Conservation (phyloP, 345 rosid genomes). For the Acer yangbiense region DNA sequence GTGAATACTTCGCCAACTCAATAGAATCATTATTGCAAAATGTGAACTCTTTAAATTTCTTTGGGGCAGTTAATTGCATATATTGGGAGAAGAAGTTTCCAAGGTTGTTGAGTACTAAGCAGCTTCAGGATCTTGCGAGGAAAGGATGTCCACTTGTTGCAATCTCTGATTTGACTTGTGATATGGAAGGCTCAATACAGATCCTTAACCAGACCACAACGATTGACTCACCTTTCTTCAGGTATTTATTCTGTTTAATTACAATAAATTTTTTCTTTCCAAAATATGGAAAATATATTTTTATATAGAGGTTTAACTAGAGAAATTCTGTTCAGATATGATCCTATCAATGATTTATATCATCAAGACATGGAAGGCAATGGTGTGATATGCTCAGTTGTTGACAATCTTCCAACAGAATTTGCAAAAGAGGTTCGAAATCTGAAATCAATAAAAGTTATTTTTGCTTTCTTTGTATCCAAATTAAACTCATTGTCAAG, state of each 20-base stretch:
- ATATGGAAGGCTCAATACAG: constrained; percentile 78
- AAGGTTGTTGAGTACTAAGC: constrained; percentile 56
- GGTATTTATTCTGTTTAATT: constrained; percentile 40
- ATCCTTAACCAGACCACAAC: constrained; percentile 72
- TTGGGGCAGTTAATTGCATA: constrained; percentile 77
- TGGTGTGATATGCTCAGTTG: constrained; percentile 72
- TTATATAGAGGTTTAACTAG: not conserved
- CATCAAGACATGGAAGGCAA: constrained; percentile 75
- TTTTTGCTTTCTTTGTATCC: not conserved
- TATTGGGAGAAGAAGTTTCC: constrained; percentile 93
- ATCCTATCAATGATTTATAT: constrained; percentile 57
- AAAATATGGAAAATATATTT: not conserved
- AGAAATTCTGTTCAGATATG: constrained; percentile 43
- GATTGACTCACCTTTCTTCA: constrained; percentile 80
- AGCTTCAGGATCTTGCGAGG: constrained; percentile 56
- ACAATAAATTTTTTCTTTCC: not conserved
- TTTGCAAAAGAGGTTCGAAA: constrained; percentile 81
- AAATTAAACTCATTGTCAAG: not conserved
- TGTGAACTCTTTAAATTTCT: constrained; percentile 12
- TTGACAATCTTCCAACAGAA: constrained; percentile 90
- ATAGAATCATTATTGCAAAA: not conserved
- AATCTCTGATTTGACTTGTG: constrained; percentile 87
- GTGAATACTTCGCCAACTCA: not conserved
- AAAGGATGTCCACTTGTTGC: constrained; percentile 77
- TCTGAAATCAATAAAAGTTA: too few relatives aligned